phyloP scores from a whole-genome alignment of 371 early-diverging fungal species.

The Mucor sp. region DNA sequence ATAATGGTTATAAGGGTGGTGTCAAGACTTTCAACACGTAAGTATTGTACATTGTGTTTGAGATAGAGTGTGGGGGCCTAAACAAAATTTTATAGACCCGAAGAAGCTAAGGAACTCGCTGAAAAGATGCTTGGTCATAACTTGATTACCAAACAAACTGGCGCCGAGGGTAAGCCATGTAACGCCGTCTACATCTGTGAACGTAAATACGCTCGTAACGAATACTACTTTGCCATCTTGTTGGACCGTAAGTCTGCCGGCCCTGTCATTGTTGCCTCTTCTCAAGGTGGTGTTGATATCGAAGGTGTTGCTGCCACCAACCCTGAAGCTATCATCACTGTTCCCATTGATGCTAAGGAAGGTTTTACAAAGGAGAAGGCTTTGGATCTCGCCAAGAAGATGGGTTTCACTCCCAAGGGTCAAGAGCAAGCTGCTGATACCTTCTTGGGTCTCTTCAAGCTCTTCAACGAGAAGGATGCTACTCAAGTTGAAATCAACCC shows the following conservation, averaged over 20 bases:
- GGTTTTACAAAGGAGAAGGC: conserved; percentile 71
- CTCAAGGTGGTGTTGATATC: conserved; percentile 98
- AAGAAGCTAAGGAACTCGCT: conserved; percentile 87
- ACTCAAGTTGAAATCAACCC: conserved; percentile 99
- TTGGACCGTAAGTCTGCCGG: conserved; percentile 96
- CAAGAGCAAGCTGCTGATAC: conserved; percentile 88
- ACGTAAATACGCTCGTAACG: conserved; percentile 92
- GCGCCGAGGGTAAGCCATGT: conserved; percentile 94
- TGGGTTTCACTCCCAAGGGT: conserved; percentile 88
- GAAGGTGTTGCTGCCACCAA: conserved; percentile 93
- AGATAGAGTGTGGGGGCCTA: background rate
- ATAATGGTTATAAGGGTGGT: conserved; percentile 95
- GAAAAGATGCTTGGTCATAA: conserved; percentile 97
- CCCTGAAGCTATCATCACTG: conserved; percentile 91
- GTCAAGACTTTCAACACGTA: conserved; percentile 93
- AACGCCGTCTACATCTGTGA: conserved; percentile 94
- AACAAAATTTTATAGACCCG: conserved; percentile 59
- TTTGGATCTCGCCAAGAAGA: conserved; percentile 69
- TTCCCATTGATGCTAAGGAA: conserved; percentile 77
- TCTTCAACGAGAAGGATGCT: conserved; percentile 96
- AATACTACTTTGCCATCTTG: conserved; percentile 98
- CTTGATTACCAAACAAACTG: conserved; percentile 98
- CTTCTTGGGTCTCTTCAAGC: conserved; percentile 90
- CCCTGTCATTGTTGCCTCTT: conserved; percentile 93
- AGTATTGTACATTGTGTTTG: conserved; percentile 28